These are phyloP conservation scores for Galerina sulciceps DNA, from an alignment of 768 basidiomycete species.

Conservation along the genomic window DNA sequence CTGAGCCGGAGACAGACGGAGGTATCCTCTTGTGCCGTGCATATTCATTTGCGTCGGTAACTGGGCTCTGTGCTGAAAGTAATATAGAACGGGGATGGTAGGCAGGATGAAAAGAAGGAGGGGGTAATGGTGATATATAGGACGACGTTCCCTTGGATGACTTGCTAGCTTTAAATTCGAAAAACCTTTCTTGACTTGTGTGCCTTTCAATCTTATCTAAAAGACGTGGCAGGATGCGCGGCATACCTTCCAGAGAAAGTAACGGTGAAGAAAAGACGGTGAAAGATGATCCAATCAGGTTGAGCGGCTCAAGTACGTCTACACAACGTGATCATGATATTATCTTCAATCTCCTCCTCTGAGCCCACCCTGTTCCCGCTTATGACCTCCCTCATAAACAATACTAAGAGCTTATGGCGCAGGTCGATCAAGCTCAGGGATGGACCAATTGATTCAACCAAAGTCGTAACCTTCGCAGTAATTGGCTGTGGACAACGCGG, in stretches of 20 bases:
- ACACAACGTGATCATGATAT: no score
- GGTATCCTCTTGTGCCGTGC: conserved; percentile 60
- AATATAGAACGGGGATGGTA: conserved; percentile 62
- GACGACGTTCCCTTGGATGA: conserved; percentile 31
- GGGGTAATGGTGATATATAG: conserved; percentile 35
- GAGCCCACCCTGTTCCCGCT: not conserved
- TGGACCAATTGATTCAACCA: conserved; percentile 5
- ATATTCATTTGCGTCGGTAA: conserved; percentile 54
- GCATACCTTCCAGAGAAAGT: conserved; percentile 45
- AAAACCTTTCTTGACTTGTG: conserved; percentile 21
- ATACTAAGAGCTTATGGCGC: conserved; percentile 40
- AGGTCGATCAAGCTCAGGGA: conserved; percentile 31
- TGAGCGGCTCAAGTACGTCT: no score
- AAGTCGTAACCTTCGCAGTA: conserved; percentile 72
- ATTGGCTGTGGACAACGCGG: conserved; percentile 88
- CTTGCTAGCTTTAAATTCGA: conserved; percentile 27
- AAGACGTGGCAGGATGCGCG: conserved; percentile 74
- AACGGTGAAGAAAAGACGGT: not conserved
- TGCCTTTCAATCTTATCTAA: conserved; percentile 42
- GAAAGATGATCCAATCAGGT: no score
- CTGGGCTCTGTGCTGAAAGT: conserved; percentile 53
- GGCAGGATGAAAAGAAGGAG: conserved; percentile 49
- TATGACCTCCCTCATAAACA: conserved; percentile 33
- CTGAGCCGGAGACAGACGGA: conserved; percentile 44
- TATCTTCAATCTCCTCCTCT: not conserved